Percentiles rank a stretch among this genome's conserved stretches.
Conservation (phyloP, 75 land plant species). For the Gnetum montanum region DNA sequence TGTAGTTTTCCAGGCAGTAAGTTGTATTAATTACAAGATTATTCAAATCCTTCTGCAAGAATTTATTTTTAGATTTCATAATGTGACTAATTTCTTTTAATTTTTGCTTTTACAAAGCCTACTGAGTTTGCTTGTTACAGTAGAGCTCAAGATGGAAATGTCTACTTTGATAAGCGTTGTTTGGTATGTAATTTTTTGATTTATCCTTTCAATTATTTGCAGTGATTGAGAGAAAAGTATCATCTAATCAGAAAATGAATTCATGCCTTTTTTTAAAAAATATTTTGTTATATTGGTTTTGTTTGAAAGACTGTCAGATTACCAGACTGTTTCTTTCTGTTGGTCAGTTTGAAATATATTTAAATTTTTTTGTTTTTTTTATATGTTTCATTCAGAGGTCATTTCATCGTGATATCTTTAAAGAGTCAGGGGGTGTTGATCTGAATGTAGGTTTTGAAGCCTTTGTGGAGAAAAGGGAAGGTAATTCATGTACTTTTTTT, state of each 20-base stretch:
- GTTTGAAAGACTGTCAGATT: no score
- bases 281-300: no score
- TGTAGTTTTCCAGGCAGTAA: conserved; percentile 68
- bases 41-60: not conserved
- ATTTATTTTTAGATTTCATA: no score
- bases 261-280: no score
- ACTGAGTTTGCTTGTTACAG: conserved; percentile 80
- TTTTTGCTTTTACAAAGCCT: conserved; percentile 39
- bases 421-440: conserved; percentile 53
- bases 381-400: conserved; percentile 34
- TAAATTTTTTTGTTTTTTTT: not conserved
- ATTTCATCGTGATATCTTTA: conserved; percentile 50
- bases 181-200: conserved; percentile 40
- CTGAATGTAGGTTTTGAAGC: conserved; percentile 82
- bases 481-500: not conserved
- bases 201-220: no score
- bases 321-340: no score
- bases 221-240: no score
- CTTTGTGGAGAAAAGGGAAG: conserved; percentile 58
- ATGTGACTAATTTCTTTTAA: no score
- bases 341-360: not conserved
- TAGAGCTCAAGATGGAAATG: conserved; percentile 62
- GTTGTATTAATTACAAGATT: not conserved
- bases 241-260: no score
- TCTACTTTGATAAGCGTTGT: conserved; percentile 66